These are phyloP conservation scores for Vararia minispora DNA, from an alignment of 768 basidiomycete species.

Conservation along the genomic window DNA sequence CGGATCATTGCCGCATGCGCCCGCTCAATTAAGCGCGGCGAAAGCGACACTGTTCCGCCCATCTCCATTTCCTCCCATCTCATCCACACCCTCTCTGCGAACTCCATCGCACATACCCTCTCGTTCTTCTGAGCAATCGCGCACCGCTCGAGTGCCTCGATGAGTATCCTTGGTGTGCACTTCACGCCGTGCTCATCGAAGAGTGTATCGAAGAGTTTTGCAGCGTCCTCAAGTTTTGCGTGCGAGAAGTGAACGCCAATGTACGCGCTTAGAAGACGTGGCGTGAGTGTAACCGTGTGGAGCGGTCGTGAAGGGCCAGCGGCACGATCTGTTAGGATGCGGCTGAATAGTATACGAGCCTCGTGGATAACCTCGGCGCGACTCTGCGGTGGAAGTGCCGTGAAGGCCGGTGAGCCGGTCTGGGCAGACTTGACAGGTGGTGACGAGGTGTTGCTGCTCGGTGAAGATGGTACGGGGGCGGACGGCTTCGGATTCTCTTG, in stretches of 20 bases:
- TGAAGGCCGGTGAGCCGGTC: slow-evolving; percentile 13
- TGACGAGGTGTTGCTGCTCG: background rate
- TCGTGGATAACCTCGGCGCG: slow-evolving; percentile 63
- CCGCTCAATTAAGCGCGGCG: slow-evolving; percentile 49
- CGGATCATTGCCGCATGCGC: slow-evolving; percentile 62
- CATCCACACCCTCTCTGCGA: slow-evolving; percentile 55
- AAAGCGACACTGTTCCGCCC: slow-evolving; percentile 19
- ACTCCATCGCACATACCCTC: slow-evolving; percentile 33
- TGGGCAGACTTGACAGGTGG: background rate
- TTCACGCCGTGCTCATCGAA: slow-evolving; percentile 32
- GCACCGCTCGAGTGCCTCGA: slow-evolving; percentile 63
- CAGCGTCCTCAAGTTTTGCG: slow-evolving; percentile 34
- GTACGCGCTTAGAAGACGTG: slow-evolving; percentile 70
- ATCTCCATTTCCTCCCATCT: slow-evolving; percentile 47
- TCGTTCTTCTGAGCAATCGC: slow-evolving; percentile 34
- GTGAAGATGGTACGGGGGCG: background rate
- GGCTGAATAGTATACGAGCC: slow-evolving; percentile 50
- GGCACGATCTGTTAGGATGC: slow-evolving; percentile 28
- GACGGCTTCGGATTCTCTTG: slow-evolving; percentile 1
- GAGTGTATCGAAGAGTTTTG: slow-evolving; percentile 36
- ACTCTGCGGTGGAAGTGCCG: slow-evolving; percentile 62
- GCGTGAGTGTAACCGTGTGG: slow-evolving; percentile 47
- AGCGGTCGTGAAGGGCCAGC: slow-evolving; percentile 28
- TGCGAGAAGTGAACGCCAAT: slow-evolving; percentile 66
- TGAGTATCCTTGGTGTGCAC: slow-evolving; percentile 44